phyloP scores from a whole-genome alignment of 2,329 filamentous ascomycete species.

The Alternaria sp. region DNA sequence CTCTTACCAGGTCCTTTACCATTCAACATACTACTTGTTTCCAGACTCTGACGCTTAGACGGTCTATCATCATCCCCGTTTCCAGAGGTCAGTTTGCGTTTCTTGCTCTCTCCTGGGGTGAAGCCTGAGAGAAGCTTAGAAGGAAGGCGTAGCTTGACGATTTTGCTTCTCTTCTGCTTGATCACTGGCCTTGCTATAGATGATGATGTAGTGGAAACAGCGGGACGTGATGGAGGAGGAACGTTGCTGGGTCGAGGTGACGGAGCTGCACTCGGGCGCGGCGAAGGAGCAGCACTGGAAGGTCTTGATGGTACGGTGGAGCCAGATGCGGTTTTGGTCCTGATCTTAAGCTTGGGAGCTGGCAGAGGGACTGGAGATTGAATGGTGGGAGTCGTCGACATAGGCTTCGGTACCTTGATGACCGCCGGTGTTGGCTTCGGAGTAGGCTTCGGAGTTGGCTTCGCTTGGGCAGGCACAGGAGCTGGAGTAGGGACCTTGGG shows the following conservation, averaged over 20 bases:
- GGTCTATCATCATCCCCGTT: constrained; percentile 30
- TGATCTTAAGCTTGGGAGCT: constrained; percentile 40
- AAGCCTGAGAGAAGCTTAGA: constrained; percentile 25
- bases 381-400: constrained; percentile 33
- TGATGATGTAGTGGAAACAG: constrained; percentile 10
- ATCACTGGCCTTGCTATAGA: constrained; percentile 13
- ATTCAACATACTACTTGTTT: constrained; percentile 25
- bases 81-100: constrained; percentile 30
- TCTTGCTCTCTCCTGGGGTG: constrained; percentile 24
- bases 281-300: constrained; percentile 24
- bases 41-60: constrained; percentile 39
- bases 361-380: constrained; percentile 33
- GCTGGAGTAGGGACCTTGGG: constrained; percentile 16
- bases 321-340: constrained; percentile 31
- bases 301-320: constrained; percentile 14
- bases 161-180: constrained; percentile 36
- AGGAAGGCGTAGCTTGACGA: constrained; percentile 35
- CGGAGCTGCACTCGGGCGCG: constrained; percentile 21
- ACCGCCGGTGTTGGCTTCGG: constrained; percentile 19
- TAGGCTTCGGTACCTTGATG: constrained; percentile 26
- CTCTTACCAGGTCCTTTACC: constrained; percentile 24
- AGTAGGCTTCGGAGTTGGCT: constrained; percentile 4
- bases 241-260: constrained; percentile 22
- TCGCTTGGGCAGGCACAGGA: constrained; percentile 16
- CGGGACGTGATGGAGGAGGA: constrained; percentile 9